Evolutionary conservation across 2,329 filamentous ascomycete genomes (phyloP).

Genomic region (Cordyceps tenuipes): DNA sequence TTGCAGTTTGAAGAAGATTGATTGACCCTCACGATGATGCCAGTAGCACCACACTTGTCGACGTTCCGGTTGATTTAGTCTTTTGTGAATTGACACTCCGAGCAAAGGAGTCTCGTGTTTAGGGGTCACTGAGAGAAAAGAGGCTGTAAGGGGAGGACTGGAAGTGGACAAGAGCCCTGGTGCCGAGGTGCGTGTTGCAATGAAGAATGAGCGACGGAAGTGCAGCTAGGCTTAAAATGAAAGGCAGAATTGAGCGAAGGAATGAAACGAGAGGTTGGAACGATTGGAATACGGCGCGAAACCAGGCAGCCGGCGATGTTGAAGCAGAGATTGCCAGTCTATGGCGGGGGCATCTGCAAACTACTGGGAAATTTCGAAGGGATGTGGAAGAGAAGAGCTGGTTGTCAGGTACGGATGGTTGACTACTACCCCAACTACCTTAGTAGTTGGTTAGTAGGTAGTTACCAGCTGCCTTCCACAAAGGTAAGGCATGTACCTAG

Average conservation of each 20-base stretch:
- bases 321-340: neutral
- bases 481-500: neutral
- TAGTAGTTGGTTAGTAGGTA: too few species aligned
- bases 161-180: neutral
- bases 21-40: neutral
- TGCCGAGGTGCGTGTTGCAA: neutral
- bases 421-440: too few species aligned
- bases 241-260: neutral
- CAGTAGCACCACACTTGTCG: neutral
- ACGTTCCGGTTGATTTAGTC: neutral
- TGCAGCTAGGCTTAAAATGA: constrained; percentile 3
- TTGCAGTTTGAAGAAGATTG: neutral
- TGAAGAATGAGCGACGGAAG: constrained; percentile 2
- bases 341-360: too few species aligned
- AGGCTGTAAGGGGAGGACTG: neutral
- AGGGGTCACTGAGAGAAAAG: neutral
- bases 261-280: constrained; percentile 4
- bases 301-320: constrained; percentile 6
- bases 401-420: too few species aligned
- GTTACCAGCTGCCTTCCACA: too few species aligned
- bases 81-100: neutral
- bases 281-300: constrained; percentile 2
- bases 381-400: too few species aligned
- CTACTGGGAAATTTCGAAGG: too few species aligned
- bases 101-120: neutral